phyloP scores from a whole-genome alignment of 23 red algal species.

The Chondrus crispus region DNA sequence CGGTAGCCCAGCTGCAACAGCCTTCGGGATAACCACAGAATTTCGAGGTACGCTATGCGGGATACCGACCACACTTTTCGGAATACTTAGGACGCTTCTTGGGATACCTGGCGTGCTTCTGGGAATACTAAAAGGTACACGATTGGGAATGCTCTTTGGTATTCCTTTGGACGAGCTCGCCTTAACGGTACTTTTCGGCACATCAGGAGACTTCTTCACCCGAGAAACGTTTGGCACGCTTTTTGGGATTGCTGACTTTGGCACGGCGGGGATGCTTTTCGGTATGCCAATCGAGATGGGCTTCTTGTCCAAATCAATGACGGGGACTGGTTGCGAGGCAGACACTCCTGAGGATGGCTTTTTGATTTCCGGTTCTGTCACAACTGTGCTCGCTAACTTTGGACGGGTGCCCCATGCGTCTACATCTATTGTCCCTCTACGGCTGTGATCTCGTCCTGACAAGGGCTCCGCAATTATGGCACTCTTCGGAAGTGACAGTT shows the following conservation, averaged over 20 bases:
- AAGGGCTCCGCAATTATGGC: no score
- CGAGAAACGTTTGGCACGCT: neutral
- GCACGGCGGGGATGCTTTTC: no score
- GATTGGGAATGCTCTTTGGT: neutral
- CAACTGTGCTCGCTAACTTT: neutral
- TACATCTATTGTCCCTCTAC: no score
- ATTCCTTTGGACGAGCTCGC: neutral
- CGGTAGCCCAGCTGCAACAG: neutral
- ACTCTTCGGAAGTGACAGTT: no score
- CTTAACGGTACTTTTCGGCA: neutral
- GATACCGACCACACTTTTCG: neutral
- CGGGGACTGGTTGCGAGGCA: neutral
- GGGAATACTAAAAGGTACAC: neutral
- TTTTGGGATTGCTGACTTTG: no score
- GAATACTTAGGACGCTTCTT: neutral
- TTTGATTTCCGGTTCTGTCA: neutral
- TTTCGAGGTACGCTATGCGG: no score
- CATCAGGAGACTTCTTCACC: neutral
- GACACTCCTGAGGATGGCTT: neutral
- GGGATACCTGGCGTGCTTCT: neutral
- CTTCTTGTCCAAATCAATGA: neutral
- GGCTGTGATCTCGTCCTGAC: no score
- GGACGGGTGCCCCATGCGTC: no score
- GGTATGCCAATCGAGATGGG: neutral
- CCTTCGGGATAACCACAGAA: neutral